Base-by-base conservation (phyloP, 495 filamentous ascomycete species). In the Penicillium manginii region DNA sequence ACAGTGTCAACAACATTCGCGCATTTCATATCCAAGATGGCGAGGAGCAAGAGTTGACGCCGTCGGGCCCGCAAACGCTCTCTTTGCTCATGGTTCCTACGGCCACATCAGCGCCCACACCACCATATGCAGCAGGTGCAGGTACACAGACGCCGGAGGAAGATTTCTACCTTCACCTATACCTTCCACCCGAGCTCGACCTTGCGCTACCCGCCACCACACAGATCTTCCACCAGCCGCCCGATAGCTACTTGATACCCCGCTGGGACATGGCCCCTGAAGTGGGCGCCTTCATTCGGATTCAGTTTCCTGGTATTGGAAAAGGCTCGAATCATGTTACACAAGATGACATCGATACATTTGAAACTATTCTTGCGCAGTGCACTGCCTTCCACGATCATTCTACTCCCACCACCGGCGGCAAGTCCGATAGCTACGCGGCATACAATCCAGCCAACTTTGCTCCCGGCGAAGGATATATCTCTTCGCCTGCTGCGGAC, bases 71-170 rank as follows among this genome's bases (percentile, higher is more conserved):
- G 23, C 91, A 96, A 73, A 96, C 91, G 0, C 80, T 97, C 37
- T 96, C 92, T 7, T 78, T 97, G 55, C 73, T 97, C 61, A 97
- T 97, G 92, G 92, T 97, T 23, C 92, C 92, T 15, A 96, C 92
- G 2, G 85, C 83, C 18, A 87, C 90, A 17, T 80, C 86, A 15
- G 87, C 88, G 54, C 81, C 89, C 56, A 87, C 88, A 54, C 75
- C 81, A 17, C 79, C 85, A 52, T 80, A 81, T 58, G 79, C 79
- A 39, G 78, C 79, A 18, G 57, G 60, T 8, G 54, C 64, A 3
- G 56, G 54, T 22, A 46, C 63, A 21, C 62, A 68, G 37, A 59
- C 58, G 22, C 83, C 86, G 1, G 91, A 96, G 66, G 90, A 96
- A 68, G 92, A 97, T 74, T 97, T 96, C 78, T 97, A 96, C 69